A percentile compares a stretch with the other conserved stretches of the same genome.
Conservation (phyloP, 805 yeast species). For the Sugiyamaella marilandica region DNA sequence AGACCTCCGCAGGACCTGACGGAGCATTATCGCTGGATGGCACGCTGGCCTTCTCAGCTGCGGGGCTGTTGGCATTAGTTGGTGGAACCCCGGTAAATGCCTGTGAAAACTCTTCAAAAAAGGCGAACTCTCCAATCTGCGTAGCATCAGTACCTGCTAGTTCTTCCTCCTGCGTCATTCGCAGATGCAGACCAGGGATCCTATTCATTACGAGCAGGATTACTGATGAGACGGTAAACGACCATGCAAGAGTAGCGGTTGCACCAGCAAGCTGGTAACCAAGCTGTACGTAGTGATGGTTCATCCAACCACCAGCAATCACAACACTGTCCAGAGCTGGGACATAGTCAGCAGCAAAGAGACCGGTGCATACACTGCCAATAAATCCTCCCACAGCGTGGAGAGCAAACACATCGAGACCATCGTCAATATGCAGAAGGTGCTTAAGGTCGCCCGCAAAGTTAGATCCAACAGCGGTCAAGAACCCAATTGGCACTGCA, state of each 20-base stretch:
- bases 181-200: constrained; percentile 76
- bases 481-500: constrained; percentile 75
- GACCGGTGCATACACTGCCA: constrained; percentile 81
- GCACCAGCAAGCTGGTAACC: constrained; percentile 92
- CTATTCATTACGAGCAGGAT: constrained; percentile 67
- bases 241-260: constrained; percentile 69
- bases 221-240: constrained; percentile 69
- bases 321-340: constrained; percentile 74
- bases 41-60: background rate
- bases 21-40: no score
- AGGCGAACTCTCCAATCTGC: constrained; percentile 87
- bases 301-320: constrained; percentile 88
- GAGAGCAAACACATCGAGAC: constrained; percentile 88
- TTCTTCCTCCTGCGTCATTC: constrained; percentile 89
- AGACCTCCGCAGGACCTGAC: no score
- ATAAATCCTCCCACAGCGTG: constrained; percentile 92
- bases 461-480: constrained; percentile 76
- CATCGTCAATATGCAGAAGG: constrained; percentile 78
- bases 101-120: constrained; percentile 21
- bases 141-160: constrained; percentile 82
- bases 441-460: constrained; percentile 78
- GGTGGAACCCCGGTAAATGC: constrained; percentile 1
- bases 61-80: background rate
- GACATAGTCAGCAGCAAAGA: constrained; percentile 91
- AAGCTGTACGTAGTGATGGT: constrained; percentile 82